phyloP scores from a whole-genome alignment of 2,329 filamentous ascomycete species.

The Claviceps capensis region DNA sequence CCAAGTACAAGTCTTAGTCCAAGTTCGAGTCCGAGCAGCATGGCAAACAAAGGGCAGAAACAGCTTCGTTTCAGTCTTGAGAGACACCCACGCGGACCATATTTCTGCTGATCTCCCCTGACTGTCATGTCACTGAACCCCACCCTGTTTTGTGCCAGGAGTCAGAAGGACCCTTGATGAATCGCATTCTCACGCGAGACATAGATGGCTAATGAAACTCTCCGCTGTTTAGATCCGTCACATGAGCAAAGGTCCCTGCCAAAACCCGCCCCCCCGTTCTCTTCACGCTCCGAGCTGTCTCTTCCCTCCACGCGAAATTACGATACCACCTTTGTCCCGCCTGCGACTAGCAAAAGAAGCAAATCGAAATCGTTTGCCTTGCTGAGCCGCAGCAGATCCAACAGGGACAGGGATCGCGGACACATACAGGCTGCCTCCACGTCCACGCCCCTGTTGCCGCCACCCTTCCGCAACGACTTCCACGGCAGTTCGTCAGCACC shows the following conservation, averaged over 20 bases:
- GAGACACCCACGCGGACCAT: background rate
- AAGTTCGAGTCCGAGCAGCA: background rate
- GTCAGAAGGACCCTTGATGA: background rate
- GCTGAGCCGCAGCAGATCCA: conserved; percentile 37
- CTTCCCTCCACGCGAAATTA: conserved; percentile 34
- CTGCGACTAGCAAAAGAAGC: conserved; percentile 28
- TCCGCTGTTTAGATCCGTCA: conserved; percentile 11
- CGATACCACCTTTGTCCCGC: conserved; percentile 23
- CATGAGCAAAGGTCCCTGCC: conserved; percentile 20
- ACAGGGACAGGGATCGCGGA: conserved; percentile 34
- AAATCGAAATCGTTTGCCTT: conserved; percentile 43
- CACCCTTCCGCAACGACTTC: conserved; percentile 15
- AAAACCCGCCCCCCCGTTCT: conserved; percentile 26
- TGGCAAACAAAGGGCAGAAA: background rate
- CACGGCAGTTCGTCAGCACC: conserved; percentile 16
- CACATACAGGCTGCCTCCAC: conserved; percentile 23
- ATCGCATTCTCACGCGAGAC: background rate
- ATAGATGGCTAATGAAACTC: background rate
- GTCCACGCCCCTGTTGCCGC: conserved; percentile 8
- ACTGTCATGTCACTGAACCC: background rate
- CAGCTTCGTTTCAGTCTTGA: too few species aligned
- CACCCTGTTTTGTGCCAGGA: background rate
- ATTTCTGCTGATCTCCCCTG: background rate
- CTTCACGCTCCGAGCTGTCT: conserved; percentile 39
- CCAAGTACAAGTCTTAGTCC: too few species aligned